phyloP scores from a whole-genome alignment of 805 yeast species.

The Lipomyces spencermartinsiae region DNA sequence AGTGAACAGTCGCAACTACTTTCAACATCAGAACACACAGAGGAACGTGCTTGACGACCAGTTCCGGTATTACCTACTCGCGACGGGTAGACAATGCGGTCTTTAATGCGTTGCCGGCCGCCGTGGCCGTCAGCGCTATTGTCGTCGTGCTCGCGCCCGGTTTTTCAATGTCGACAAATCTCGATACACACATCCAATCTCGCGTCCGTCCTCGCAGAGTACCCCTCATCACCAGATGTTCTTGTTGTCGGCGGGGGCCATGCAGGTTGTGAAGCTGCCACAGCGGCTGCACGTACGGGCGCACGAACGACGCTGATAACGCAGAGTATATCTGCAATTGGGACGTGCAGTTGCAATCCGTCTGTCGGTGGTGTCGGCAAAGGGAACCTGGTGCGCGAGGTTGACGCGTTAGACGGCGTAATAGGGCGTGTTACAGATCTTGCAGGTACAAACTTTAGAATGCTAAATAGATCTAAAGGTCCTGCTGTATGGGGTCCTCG shows the following conservation, averaged over 20 bases:
- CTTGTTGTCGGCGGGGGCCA: slow-evolving; percentile 97
- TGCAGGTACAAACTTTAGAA: slow-evolving; percentile 91
- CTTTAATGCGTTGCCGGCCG: not conserved
- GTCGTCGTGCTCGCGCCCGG: not conserved
- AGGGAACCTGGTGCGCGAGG: slow-evolving; percentile 88
- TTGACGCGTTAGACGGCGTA: slow-evolving; percentile 96
- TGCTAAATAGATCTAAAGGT: slow-evolving; percentile 84
- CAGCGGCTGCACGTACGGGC: slow-evolving; percentile 90
- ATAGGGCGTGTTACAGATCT: slow-evolving; percentile 84
- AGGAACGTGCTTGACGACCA: not conserved
- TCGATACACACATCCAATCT: slow-evolving; percentile 24
- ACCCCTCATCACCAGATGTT: slow-evolving; percentile 59
- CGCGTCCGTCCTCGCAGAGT: slow-evolving; percentile 10
- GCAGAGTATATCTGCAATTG: slow-evolving; percentile 75
- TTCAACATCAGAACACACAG: not conserved
- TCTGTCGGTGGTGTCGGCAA: slow-evolving; percentile 99
- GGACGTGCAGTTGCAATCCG: slow-evolving; percentile 96
- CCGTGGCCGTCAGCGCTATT: not conserved
- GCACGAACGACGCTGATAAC: slow-evolving; percentile 74
- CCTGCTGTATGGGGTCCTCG: slow-evolving; percentile 99
- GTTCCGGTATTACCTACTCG: too few species aligned
- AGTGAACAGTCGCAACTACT: not conserved
- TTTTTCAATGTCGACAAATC: slow-evolving; percentile 14
- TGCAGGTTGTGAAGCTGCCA: slow-evolving; percentile 97
- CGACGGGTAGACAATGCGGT: not conserved